phyloP scores from a whole-genome alignment of 1,139 yeast species.

The Suhomyces chickasaworum region DNA sequence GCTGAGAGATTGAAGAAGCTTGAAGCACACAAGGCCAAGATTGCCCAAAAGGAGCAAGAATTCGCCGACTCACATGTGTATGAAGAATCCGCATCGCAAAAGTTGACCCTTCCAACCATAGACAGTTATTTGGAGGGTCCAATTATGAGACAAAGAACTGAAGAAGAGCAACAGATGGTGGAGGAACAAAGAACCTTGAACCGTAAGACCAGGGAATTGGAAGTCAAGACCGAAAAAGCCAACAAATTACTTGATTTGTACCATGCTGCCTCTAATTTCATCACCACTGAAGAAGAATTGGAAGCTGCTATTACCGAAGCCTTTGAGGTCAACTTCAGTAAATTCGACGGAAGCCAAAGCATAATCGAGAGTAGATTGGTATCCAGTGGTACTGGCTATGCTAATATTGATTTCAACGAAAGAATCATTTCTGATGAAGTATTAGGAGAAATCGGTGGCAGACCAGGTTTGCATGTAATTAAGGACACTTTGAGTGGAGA shows the following conservation, averaged over 20 bases:
- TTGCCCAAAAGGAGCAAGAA: constrained; percentile 27
- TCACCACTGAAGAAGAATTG: constrained; percentile 65
- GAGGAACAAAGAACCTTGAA: constrained; percentile 36
- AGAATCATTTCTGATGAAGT: constrained; percentile 38
- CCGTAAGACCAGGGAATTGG: constrained; percentile 37
- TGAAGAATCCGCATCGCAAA: constrained; percentile 43
- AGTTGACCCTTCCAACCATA: constrained; percentile 77
- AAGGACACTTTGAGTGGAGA: constrained; percentile 26
- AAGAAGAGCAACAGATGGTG: constrained; percentile 56
- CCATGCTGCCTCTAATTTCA: constrained; percentile 67
- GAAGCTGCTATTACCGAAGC: constrained; percentile 58
- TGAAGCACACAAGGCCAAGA: constrained; percentile 31
- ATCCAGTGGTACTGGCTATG: constrained; percentile 33
- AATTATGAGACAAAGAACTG: constrained; percentile 69
- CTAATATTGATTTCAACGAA: constrained; percentile 34
- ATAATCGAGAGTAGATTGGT: constrained; percentile 41
- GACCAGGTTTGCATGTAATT: constrained; percentile 41
- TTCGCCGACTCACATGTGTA: constrained; percentile 29
- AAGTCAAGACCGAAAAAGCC: constrained; percentile 48
- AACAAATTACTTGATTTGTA: constrained; percentile 65
- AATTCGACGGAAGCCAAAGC: constrained; percentile 38
- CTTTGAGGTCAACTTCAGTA: constrained; percentile 48
- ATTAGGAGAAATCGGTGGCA: constrained; percentile 27
- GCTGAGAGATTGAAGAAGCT: constrained; percentile 33
- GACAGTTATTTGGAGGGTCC: constrained; percentile 69